These are phyloP conservation scores for Diaporthe sp. DNA, from an alignment of 2,329 filamentous ascomycete genomes.

Conservation along the genomic window DNA sequence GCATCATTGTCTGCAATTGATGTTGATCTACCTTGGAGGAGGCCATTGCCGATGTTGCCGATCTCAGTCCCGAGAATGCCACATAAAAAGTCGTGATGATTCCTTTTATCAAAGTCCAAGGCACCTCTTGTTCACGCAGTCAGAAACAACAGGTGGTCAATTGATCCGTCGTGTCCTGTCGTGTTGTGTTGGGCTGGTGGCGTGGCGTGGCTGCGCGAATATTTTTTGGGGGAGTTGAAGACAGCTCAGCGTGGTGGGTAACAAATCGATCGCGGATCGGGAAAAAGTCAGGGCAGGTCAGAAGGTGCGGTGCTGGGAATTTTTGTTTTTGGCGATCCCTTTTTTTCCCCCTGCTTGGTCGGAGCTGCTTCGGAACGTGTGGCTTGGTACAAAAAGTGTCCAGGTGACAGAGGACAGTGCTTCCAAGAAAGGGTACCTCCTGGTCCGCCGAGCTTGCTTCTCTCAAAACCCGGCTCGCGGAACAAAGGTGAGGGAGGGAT, in stretches of 20 bases:
- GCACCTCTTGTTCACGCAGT: constrained; percentile 29
- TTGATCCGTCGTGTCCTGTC: background rate
- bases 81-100: constrained; percentile 35
- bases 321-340: constrained; percentile 29
- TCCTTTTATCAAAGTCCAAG: constrained; percentile 6
- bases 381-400: constrained; percentile 26
- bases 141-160: constrained; percentile 28
- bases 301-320: constrained; percentile 16
- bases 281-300: constrained; percentile 12
- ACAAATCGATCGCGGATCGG: constrained; percentile 13
- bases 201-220: constrained; percentile 3
- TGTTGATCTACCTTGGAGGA: constrained; percentile 66
- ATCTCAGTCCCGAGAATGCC: constrained; percentile 40
- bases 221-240: constrained; percentile 8
- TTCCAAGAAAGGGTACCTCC: constrained; percentile 18
- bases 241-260: constrained; percentile 21
- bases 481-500: constrained; percentile 21
- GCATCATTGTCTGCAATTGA: constrained; percentile 35
- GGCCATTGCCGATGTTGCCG: constrained; percentile 62
- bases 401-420: constrained; percentile 24
- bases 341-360: constrained; percentile 8
- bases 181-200: constrained; percentile 16
- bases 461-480: constrained; percentile 2
- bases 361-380: constrained; percentile 28
- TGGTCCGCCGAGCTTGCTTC: constrained; percentile 17